These are phyloP conservation scores for Agaricus subrufescens DNA, from an alignment of 768 basidiomycete genomes.

Conservation along the genomic window DNA sequence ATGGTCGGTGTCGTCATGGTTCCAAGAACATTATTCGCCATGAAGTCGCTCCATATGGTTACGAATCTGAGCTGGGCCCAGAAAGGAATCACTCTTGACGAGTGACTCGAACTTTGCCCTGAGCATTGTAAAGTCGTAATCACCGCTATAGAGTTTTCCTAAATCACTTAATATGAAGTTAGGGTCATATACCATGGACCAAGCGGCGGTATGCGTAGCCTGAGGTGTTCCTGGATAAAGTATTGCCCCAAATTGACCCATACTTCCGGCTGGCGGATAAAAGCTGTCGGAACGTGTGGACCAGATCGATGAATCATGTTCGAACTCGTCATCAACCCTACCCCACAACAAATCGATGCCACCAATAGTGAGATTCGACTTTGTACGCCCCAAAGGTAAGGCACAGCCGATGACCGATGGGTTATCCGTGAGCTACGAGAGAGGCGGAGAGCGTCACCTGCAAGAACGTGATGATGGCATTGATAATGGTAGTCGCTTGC, in stretches of 20 bases:
- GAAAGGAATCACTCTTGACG: not conserved
- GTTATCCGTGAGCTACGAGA: conserved; percentile 8
- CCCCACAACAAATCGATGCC: not conserved
- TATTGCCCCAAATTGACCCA: not conserved
- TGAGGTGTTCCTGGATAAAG: not conserved
- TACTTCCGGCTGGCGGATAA: not conserved
- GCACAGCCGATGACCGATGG: too few relatives aligned
- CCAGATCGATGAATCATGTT: not conserved
- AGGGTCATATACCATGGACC: not conserved
- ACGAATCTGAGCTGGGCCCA: not conserved
- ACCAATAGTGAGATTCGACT: not conserved
- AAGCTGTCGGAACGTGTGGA: not conserved
- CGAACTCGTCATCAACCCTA: not conserved
- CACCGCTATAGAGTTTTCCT: not conserved
- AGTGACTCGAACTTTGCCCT: not conserved
- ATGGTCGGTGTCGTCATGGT: not conserved
- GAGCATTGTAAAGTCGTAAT: not conserved
- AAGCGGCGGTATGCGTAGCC: not conserved
- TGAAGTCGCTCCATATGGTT: conserved; percentile 2
- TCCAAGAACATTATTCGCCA: conserved; percentile 1
- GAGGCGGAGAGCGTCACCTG: conserved; percentile 16
- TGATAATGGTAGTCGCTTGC: conserved; percentile 19
- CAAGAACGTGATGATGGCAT: conserved; percentile 14
- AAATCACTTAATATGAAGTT: not conserved
- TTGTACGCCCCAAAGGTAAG: not conserved